Conservation (phyloP, 441 rosid genomes). For the California macrophylla region DNA sequence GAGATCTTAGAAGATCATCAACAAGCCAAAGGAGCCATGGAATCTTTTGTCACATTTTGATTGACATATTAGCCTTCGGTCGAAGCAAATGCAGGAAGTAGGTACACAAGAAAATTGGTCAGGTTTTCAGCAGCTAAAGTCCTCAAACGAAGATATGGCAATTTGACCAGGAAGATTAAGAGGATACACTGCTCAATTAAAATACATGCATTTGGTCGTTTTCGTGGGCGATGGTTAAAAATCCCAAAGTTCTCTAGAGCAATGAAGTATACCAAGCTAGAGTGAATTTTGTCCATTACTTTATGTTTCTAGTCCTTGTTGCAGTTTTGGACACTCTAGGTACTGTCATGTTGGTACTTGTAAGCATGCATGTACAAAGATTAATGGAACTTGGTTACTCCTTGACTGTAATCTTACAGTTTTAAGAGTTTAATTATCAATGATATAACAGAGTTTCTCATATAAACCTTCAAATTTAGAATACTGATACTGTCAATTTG, state of each 20-base stretch:
- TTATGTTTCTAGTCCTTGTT: background rate
- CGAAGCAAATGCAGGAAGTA: constrained; percentile 28
- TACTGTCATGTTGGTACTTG: constrained; percentile 3
- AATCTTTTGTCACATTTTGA: background rate
- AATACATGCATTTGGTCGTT: constrained; percentile 49
- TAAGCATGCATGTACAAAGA: background rate
- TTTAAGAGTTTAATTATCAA: background rate
- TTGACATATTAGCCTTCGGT: background rate
- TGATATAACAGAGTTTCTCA: background rate
- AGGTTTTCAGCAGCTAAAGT: constrained; percentile 31
- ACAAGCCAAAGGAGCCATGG: background rate
- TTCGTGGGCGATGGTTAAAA: constrained; percentile 43
- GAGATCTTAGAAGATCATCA: background rate
- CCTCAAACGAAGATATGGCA: constrained; percentile 37
- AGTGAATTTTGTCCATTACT: constrained; percentile 19
- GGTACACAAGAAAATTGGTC: constrained; percentile 29
- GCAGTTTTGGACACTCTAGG: background rate
- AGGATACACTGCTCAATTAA: constrained; percentile 48
- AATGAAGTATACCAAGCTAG: constrained; percentile 39
- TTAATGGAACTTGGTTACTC: background rate
- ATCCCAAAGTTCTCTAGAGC: constrained; percentile 46
- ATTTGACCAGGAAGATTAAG: constrained; percentile 41
- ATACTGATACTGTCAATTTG: background rate
- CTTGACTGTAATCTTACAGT: background rate
- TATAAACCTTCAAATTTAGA: background rate